These are phyloP conservation scores for Pouteria campechiana DNA, from an alignment of 179 eudicot species.

Conservation along the genomic window DNA sequence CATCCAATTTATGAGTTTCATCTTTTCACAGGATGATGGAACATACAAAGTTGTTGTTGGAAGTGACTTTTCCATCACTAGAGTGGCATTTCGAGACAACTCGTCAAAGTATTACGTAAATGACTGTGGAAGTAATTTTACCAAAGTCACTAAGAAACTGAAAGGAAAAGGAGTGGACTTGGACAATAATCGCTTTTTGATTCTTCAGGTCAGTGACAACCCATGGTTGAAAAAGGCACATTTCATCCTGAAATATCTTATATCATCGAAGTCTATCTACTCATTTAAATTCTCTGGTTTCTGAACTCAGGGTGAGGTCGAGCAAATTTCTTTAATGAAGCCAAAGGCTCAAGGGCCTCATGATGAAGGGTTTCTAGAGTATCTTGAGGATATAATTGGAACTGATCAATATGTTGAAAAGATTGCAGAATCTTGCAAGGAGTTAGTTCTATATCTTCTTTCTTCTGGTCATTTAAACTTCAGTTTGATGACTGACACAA, in stretches of 20 bases:
- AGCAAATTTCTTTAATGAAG: conserved; percentile 96
- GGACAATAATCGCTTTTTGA: conserved; percentile 92
- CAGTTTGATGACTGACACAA: too few relatives aligned
- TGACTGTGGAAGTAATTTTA: conserved; percentile 62
- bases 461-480: too few relatives aligned
- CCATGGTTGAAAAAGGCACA: too few relatives aligned
- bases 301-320: conserved; percentile 80
- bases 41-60: conserved; percentile 79
- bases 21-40: conserved; percentile 79
- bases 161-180: conserved; percentile 96
- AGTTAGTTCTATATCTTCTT: conserved; percentile 60
- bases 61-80: conserved; percentile 78
- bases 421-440: conserved; percentile 72
- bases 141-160: conserved; percentile 80
- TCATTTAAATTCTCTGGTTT: too few relatives aligned
- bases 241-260: too few relatives aligned
- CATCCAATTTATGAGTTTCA: conserved; percentile 5
- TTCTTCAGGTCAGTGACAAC: conserved; percentile 90
- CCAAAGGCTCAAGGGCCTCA: conserved; percentile 98
- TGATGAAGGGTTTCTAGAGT: conserved; percentile 97
- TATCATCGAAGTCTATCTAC: too few relatives aligned
- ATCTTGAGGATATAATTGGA: conserved; percentile 92
- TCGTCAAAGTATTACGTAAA: conserved; percentile 86
- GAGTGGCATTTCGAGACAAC: conserved; percentile 84
- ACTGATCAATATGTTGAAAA: conserved; percentile 89